Base-by-base conservation (phyloP, 176 grass and related monocot genomes). In the Avena eriantha region DNA sequence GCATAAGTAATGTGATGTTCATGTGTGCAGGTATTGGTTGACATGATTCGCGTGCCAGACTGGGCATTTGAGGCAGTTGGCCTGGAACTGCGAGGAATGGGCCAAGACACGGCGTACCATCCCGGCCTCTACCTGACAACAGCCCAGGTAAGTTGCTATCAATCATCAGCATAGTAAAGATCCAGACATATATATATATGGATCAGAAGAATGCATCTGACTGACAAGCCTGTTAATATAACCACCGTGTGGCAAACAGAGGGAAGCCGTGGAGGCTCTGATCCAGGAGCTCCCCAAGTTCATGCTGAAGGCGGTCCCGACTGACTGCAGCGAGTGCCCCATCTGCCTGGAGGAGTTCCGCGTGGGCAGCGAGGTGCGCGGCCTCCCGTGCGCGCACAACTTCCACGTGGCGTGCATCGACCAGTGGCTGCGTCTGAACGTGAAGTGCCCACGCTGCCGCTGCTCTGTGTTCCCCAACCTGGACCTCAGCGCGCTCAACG, bases 271-370 rank as follows among this genome's bases (percentile, higher is more conserved):
- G 69, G 96, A 96, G 86, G 96, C 96, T 16, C 89, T 98, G 49
- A 98, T 98, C 84, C 94, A 98, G 86, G 97, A 98, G 87, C 90
- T 98, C 70, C 92, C 97, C 24, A 96, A 94, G 85, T 98, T 98
- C 72, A 92, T 92, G 80, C 41, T 98, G 85, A 98, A 98, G 73
- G 87, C 93, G 15, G 97, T 98, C 49, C 97, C 97, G 0, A 98
- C 92, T 0, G 97, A 98, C 80, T 98, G 97, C 77, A 93, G 92
- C 36, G 97, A 98, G 81, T 98, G 97, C 47, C 97, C 94, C 26
- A 96, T 98, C 82, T 98, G 97, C 88, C 94, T 98, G 26, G 97
- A 98, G 80, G 97, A 96, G 89, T 96, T 98, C 79, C 87, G 86
- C 75, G 92, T 98, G 19, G 92, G 93, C 73, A 96, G 95, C 49